Conservation (phyloP, 768 basidiomycete species). For the Mycena leptocephala region DNA sequence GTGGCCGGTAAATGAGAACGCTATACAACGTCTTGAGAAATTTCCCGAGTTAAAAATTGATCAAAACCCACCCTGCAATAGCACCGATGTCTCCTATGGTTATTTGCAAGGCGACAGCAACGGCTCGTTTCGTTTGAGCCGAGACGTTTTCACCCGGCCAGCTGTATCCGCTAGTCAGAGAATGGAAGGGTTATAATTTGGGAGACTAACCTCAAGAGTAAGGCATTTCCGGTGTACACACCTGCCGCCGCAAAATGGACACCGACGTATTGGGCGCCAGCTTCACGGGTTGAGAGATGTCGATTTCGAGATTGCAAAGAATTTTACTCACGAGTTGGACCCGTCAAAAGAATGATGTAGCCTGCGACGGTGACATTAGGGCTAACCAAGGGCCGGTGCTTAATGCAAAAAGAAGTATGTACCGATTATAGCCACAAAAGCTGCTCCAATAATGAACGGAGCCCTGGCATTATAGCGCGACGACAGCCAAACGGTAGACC, state of each 20-base stretch:
- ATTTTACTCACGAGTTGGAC: constrained; percentile 59
- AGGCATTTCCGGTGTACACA: constrained; percentile 71
- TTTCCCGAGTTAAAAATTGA: neutral
- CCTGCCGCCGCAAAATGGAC: constrained; percentile 71
- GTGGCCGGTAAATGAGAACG: constrained; percentile 71
- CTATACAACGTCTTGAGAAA: constrained; percentile 39
- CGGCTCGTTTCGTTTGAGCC: constrained; percentile 76
- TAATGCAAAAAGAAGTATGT: neutral
- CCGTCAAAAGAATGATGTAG: constrained; percentile 70
- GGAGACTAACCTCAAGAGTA: constrained; percentile 64
- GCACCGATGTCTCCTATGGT: constrained; percentile 76
- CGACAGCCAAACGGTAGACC: constrained; percentile 67
- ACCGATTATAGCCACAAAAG: constrained; percentile 69
- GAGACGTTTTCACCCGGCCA: constrained; percentile 82
- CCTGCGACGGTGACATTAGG: constrained; percentile 49
- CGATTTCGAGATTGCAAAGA: neutral
- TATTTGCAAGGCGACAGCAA: constrained; percentile 76
- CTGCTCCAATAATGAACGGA: constrained; percentile 68
- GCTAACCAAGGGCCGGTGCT: too few species aligned
- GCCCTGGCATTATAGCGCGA: constrained; percentile 62
- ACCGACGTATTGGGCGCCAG: constrained; percentile 71
- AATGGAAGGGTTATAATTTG: neutral
- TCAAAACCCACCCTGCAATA: constrained; percentile 60
- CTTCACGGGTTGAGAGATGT: constrained; percentile 39
- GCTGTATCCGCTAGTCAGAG: constrained; percentile 37